phyloP scores from a whole-genome alignment of 1,139 yeast species.

The Candida glucosophila region DNA sequence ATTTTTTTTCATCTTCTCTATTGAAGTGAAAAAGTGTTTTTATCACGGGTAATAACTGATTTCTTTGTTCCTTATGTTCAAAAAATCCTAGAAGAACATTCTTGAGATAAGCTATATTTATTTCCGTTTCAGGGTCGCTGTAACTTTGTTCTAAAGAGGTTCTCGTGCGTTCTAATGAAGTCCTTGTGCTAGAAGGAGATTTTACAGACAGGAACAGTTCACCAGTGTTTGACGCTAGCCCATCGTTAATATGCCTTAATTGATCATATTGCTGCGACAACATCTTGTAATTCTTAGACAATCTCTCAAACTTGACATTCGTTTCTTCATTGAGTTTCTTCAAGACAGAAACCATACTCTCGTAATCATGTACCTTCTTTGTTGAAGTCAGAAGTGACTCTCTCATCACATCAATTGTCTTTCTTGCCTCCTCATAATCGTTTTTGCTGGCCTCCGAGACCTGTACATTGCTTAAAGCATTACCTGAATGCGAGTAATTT shows the following conservation, averaged over 20 bases:
- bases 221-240: slow-evolving; percentile 2
- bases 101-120: slow-evolving; percentile 70
- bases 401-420: slow-evolving; percentile 40
- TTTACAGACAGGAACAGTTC: slow-evolving; percentile 1
- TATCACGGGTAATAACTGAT: slow-evolving; percentile 75
- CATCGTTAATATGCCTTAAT: background rate
- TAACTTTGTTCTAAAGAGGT: background rate
- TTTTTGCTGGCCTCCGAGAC: slow-evolving; percentile 7
- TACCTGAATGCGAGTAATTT: slow-evolving; percentile 11
- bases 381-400: slow-evolving; percentile 44
- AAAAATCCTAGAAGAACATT: slow-evolving; percentile 83
- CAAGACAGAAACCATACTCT: slow-evolving; percentile 47
- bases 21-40: slow-evolving; percentile 63
- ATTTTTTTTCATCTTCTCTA: slow-evolving; percentile 62
- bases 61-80: slow-evolving; percentile 88
- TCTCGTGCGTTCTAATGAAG: slow-evolving; percentile 4
- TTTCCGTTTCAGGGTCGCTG: slow-evolving; percentile 9
- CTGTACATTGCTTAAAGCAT: background rate
- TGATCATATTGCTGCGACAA: slow-evolving; percentile 44
- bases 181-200: slow-evolving; percentile 2
- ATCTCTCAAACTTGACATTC: slow-evolving; percentile 53
- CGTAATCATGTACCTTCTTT: slow-evolving; percentile 45
- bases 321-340: slow-evolving; percentile 63
- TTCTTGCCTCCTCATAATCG: slow-evolving; percentile 19
- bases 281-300: slow-evolving; percentile 58